phyloP scores from a whole-genome alignment of 352 stramenopile genomes.

The Pythium myriotylum region DNA sequence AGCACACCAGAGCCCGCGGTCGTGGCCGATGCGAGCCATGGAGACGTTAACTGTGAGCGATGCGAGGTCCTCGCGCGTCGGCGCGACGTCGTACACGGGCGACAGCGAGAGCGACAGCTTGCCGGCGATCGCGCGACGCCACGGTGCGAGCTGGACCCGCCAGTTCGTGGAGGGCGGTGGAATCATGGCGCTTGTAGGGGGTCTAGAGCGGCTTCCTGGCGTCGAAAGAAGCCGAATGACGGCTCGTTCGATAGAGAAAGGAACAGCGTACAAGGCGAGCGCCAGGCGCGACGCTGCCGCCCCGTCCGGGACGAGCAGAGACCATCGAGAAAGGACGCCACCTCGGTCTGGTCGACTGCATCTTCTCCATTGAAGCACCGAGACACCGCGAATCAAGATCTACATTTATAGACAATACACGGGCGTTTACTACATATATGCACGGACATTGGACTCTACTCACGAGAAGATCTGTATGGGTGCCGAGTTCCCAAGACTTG shows the following conservation, averaged over 20 bases:
- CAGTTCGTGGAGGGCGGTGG: not conserved
- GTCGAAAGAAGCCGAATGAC: not conserved
- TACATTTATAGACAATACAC: no score
- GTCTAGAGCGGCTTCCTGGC: not conserved
- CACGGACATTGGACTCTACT: no score
- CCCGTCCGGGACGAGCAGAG: no score
- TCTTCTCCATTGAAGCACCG: no score
- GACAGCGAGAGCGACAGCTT: conserved; percentile 1
- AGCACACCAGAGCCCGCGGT: conserved; percentile 11
- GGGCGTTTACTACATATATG: no score
- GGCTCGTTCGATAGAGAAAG: not conserved
- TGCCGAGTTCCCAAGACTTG: no score
- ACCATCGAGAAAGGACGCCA: no score
- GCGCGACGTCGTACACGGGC: not conserved
- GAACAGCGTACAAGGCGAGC: not conserved
- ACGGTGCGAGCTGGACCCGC: conserved; percentile 4
- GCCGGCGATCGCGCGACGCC: not conserved
- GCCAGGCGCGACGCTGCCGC: no score
- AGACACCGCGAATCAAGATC: no score
- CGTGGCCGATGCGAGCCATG: conserved; percentile 8
- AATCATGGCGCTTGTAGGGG: not conserved
- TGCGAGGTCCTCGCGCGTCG: conserved; percentile 5
- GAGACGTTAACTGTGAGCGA: conserved; percentile 7
- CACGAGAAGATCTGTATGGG: no score
- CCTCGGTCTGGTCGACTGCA: no score